phyloP scores from a whole-genome alignment of 2,329 filamentous ascomycete species.

The Beauveria bassiana region DNA sequence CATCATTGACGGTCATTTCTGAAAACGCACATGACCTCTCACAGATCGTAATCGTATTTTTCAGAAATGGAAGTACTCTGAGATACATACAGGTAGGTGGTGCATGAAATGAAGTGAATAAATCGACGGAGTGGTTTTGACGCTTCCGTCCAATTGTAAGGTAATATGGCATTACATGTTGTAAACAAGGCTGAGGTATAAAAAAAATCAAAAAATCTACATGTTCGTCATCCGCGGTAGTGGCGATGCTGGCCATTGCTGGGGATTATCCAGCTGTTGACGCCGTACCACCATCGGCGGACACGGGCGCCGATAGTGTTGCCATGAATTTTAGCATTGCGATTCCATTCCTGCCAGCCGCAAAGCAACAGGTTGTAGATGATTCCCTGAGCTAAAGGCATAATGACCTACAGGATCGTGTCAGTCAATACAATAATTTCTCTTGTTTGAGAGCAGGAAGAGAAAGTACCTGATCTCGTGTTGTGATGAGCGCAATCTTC shows the following conservation, averaged over 20 bases:
- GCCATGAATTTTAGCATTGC: constrained; percentile 67
- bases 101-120: background rate
- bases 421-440: background rate
- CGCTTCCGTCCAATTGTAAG: background rate
- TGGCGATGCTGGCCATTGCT: constrained; percentile 15
- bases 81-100: background rate
- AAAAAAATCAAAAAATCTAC: background rate
- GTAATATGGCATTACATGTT: background rate
- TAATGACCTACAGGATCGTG: constrained; percentile 55
- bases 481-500: constrained; percentile 74
- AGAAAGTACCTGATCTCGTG: constrained; percentile 69
- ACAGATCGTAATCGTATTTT: too few relatives aligned
- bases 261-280: constrained; percentile 80
- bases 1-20: too few relatives aligned
- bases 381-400: constrained; percentile 81
- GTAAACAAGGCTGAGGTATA: background rate
- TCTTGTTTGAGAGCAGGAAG: background rate
- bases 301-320: constrained; percentile 67
- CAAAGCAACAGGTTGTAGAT: constrained; percentile 79
- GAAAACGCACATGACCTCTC: too few relatives aligned
- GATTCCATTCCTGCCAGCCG: constrained; percentile 90
- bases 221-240: constrained; percentile 4
- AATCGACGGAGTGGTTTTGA: background rate
- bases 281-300: constrained; percentile 88
- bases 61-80: too few relatives aligned